These are phyloP conservation scores for Ustilago bromivora DNA, from an alignment of 1,284 basidiomycete species.

Conservation along the genomic window DNA sequence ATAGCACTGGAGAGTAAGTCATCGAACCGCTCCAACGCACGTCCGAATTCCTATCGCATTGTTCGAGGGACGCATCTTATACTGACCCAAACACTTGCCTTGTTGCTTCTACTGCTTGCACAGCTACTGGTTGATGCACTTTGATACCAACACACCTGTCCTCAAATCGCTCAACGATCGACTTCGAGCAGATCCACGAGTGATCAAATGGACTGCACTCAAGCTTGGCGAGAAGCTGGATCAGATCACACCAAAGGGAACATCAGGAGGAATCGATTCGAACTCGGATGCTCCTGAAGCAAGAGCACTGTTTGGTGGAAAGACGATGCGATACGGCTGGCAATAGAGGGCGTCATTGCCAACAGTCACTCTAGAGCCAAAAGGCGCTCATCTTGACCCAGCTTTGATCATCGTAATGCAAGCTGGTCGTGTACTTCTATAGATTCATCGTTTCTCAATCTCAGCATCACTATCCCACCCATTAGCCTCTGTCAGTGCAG, in stretches of 20 bases:
- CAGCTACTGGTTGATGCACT: constrained; percentile 90
- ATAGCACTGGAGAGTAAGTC: constrained; percentile 83
- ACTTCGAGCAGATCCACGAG: constrained; percentile 82
- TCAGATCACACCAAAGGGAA: constrained; percentile 62
- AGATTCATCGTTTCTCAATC: neutral
- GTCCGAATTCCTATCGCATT: too few species aligned
- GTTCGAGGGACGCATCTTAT: too few species aligned
- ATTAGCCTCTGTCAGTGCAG: neutral
- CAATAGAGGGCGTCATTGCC: constrained; percentile 7
- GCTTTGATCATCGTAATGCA: neutral
- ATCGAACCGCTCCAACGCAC: neutral
- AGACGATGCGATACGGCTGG: constrained; percentile 54
- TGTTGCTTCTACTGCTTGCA: neutral
- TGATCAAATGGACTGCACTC: constrained; percentile 83
- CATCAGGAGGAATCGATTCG: constrained; percentile 50
- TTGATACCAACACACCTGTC: constrained; percentile 82
- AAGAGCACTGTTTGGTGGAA: constrained; percentile 49
- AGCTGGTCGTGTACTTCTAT: neutral
- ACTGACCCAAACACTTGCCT: constrained; percentile 6
- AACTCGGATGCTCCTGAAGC: constrained; percentile 45
- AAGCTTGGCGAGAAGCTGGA: constrained; percentile 79
- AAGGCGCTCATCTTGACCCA: neutral
- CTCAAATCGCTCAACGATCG: constrained; percentile 77
- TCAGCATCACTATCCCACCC: neutral
- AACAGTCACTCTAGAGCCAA: too few species aligned